Evolutionary conservation across 2,329 filamentous ascomycete genomes (phyloP), one percentile per base, ranked within the genome.

Genomic region (Fusarium sp.): DNA sequence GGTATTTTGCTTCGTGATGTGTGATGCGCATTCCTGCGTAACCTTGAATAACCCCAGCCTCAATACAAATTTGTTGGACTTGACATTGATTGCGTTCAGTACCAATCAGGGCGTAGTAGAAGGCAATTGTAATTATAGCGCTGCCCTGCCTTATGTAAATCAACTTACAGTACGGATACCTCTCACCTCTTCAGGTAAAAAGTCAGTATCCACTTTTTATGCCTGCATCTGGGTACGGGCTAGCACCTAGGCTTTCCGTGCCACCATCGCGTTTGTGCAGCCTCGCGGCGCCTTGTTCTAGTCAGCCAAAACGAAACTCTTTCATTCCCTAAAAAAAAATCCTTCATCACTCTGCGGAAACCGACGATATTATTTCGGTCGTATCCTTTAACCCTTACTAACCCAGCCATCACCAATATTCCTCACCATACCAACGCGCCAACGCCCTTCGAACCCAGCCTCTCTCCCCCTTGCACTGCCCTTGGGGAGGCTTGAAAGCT

Each of bases 391-490:
- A 52, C 46, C 64, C 43, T 43, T 8, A 25, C 34, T 38, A 15
- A 40, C 11, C 55, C 63, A 52, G 52, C 67, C 63, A 52, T 68
- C 40, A 12, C 38, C 49, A 59, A 47, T 55, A 66, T 69, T 69
- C 34, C 32, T 56, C 55, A 43, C 34, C 65, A 67, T 71, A 72
- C 69, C 65, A 61, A 53, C 60, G 25, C 38, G 30, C 18, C 22
- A 70, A 29, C 65, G 47, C 68, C 60, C 59, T 56, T 40, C 55
- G 41, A 56, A 47, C 60, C 48, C 52, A 52, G 47, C 68, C 52
- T 66, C 68, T 71, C 52, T 66, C 68, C 69, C 69, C 69, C 68
- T 71, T 69, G 68, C 64, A 68, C 65, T 71, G 47, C 69, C 68
- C 68, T 71, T 47, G 64, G 64, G 62, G 59, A 69, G 68, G 68